Percentiles rank a stretch among this genome's conserved stretches.
phyloP scores from a whole-genome alignment of 805 yeast species.

The Candida odintsovae region DNA sequence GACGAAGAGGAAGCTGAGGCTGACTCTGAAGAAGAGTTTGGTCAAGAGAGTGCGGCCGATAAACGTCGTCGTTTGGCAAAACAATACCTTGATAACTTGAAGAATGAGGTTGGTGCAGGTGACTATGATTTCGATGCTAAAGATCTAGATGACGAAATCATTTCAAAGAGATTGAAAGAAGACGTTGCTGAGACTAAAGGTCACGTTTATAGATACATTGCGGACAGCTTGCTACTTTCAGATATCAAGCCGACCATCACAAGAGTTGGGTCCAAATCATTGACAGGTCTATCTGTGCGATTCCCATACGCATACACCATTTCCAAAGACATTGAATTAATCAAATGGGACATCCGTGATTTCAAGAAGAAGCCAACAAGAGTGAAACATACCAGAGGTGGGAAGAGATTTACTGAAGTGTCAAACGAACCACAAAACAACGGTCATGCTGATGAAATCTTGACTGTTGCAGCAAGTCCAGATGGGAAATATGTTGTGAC shows the following conservation, averaged over 20 bases:
- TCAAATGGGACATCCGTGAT: constrained; percentile 70
- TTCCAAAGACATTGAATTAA: constrained; percentile 73
- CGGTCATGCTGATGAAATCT: constrained; percentile 75
- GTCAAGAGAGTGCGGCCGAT: constrained; percentile 80
- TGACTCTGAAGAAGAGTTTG: constrained; percentile 68
- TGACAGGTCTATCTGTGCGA: constrained; percentile 41
- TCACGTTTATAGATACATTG: constrained; percentile 64
- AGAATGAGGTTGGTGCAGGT: constrained; percentile 44
- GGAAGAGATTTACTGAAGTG: constrained; percentile 37
- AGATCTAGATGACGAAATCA: constrained; percentile 82
- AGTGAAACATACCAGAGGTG: constrained; percentile 62
- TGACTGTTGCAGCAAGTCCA: constrained; percentile 75
- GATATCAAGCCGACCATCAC: constrained; percentile 39
- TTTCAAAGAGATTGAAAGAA: constrained; percentile 70
- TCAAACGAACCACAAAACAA: constrained; percentile 44
- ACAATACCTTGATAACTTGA: constrained; percentile 78
- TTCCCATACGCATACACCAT: constrained; percentile 59
- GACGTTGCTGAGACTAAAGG: constrained; percentile 93
- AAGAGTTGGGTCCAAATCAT: constrained; percentile 55
- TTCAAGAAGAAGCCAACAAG: constrained; percentile 55
- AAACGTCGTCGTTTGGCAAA: constrained; percentile 91
- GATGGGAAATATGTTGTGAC: constrained; percentile 88
- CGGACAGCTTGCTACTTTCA: constrained; percentile 37
- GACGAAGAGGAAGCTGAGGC: constrained; percentile 35
- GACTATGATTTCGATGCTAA: constrained; percentile 71